Evolutionary conservation across 139 green algal species (phyloP).

Genomic region (Micractinium sp.): DNA sequence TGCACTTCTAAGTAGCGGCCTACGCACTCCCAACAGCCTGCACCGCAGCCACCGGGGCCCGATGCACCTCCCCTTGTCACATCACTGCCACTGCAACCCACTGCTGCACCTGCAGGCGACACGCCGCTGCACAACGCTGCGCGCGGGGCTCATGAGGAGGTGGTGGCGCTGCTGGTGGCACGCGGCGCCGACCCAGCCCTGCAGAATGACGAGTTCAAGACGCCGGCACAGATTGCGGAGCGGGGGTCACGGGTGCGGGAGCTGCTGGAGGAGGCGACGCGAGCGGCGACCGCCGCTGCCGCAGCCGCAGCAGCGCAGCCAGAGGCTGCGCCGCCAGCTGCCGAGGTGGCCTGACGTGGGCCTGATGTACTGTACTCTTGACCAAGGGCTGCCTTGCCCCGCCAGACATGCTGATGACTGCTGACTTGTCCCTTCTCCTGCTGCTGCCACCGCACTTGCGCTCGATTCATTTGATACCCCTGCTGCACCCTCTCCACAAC

Average conservation of each 20-base stretch:
- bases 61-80: no score
- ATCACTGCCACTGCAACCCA: no score
- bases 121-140: slow-evolving; percentile 48
- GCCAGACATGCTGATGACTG: no score
- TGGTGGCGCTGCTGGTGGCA: slow-evolving; percentile 28
- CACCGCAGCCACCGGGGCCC: no score
- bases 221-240: slow-evolving; percentile 23
- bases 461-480: no score
- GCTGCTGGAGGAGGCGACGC: slow-evolving; percentile 24
- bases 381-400: no score
- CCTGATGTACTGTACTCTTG: no score
- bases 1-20: no score
- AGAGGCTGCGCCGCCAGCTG: neutral
- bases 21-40: no score
- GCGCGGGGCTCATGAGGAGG: slow-evolving; percentile 12
- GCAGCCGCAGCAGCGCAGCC: neutral
- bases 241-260: neutral
- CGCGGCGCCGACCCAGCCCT: slow-evolving; percentile 24
- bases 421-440: no score
- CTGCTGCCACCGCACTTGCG: no score
- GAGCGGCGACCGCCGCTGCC: neutral
- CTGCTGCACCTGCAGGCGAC: slow-evolving; percentile 2
- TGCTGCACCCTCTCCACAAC: no score
- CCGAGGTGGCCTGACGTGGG: neutral
- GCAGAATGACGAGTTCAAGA: slow-evolving; percentile 35